Evolutionary conservation across 2,329 filamentous ascomycete genomes (phyloP).

Genomic region (Malbranchea zuffiana): DNA sequence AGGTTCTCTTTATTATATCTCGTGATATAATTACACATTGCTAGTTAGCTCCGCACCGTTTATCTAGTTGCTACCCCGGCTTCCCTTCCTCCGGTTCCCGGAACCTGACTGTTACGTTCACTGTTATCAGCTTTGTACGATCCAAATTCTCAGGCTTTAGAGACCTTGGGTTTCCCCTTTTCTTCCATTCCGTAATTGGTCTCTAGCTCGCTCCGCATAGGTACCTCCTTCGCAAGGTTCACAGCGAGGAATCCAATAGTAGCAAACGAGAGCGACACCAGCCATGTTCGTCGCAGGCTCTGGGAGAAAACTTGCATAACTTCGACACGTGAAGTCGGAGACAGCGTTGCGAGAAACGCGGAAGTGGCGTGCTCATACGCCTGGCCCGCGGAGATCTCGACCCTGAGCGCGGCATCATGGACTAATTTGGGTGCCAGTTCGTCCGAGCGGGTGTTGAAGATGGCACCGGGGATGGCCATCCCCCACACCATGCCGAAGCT

Average conservation of each 20-base stretch:
- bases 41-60: too few species aligned
- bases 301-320: constrained; percentile 7
- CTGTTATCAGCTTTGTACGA: too few species aligned
- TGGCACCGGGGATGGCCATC: constrained; percentile 20
- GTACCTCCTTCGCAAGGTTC: constrained; percentile 5
- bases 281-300: constrained; percentile 7
- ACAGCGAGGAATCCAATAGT: constrained; percentile 9
- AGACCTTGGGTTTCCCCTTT: too few species aligned
- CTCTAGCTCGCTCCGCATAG: constrained; percentile 6
- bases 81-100: too few species aligned
- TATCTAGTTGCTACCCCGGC: too few species aligned
- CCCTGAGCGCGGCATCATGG: constrained; percentile 1
- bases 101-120: too few species aligned
- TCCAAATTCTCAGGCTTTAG: too few species aligned
- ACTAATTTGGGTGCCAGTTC: constrained; percentile 5
- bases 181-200: constrained; percentile 10
- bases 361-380: constrained; percentile 9
- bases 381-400: constrained; percentile 2
- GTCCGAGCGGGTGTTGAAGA: constrained; percentile 22
- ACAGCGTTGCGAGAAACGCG: constrained; percentile 7
- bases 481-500: constrained; percentile 26
- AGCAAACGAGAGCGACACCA: constrained; percentile 7
- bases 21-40: too few species aligned
- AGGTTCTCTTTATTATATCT: too few species aligned
- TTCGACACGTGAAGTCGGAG: constrained; percentile 2